Conservation (phyloP, 768 basidiomycete genomes). For the Filobasidium wieringae region DNA sequence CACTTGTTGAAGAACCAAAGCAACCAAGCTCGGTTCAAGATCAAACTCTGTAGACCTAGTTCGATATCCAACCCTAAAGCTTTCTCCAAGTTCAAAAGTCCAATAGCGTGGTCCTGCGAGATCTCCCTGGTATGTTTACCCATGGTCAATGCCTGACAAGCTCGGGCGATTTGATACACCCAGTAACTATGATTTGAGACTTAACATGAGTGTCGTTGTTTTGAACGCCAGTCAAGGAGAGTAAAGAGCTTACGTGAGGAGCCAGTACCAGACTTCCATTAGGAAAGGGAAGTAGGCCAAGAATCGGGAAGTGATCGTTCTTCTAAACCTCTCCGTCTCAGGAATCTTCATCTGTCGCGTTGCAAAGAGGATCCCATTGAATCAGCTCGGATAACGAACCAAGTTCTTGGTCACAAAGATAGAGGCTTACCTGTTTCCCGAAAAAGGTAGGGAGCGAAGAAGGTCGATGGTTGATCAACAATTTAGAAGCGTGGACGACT, state of each 20-base stretch:
- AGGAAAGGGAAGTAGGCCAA: conserved; percentile 29
- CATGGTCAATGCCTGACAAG: conserved; percentile 28
- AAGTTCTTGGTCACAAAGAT: background rate
- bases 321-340: conserved; percentile 21
- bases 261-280: conserved; percentile 32
- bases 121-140: conserved; percentile 19
- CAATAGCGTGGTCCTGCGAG: conserved; percentile 22
- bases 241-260: conserved; percentile 22
- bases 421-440: conserved; percentile 5
- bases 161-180: conserved; percentile 28
- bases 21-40: conserved; percentile 17
- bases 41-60: conserved; percentile 19
- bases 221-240: background rate
- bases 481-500: conserved; percentile 18
- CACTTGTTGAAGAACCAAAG: conserved; percentile 27
- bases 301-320: conserved; percentile 20
- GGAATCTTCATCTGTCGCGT: conserved; percentile 16
- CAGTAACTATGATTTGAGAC: conserved; percentile 19
- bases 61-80: conserved; percentile 24
- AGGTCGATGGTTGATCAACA: background rate
- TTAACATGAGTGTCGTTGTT: no score
- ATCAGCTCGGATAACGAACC: no score
- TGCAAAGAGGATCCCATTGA: no score
- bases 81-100: conserved; percentile 20
- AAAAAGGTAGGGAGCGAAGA: conserved; percentile 1